Evolutionary conservation across 164 flowering plant species (phyloP), one percentile per base, ranked within the genome.

Genomic region (Vitis rotundifolia): DNA sequence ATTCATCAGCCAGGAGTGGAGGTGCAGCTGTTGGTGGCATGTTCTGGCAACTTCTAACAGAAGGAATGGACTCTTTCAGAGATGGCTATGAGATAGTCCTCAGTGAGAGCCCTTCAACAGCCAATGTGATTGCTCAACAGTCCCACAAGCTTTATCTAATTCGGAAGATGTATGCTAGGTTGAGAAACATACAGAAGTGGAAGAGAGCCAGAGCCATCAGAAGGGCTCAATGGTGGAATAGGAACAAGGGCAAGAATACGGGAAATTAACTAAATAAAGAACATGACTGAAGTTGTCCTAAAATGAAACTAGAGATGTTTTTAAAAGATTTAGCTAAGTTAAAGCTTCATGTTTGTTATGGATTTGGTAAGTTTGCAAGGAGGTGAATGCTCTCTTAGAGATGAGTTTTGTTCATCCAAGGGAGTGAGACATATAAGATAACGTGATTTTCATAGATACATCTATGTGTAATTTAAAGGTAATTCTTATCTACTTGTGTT

Each of bases 11-110:
- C 6, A 81, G 81, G 11, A 61, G 73, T 8, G 95, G 92, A 29
- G 97, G 95, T 11, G 82, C 88, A 3, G 89, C 92, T 1, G 87
- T 77, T 1, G 93, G 97, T 18, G 87, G 90, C 69, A 69, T 90
- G 75, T 89, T 90, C 74, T 92, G 97, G 97, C 97, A 92, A 66
- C 85, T 90, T 26, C 70, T 91, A 2, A 57, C 84, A 1, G 82
- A 85, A 74, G 93, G 91, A 61, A 84, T 91, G 93, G 98, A 89
- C 75, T 67, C 72, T 11, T 81, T 75, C 70, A 71, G 84, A 50
- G 96, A 93, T 80, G 96, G 98, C 57, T 89, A 93, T 50, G 96
- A 87, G 68, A 78, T 93, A 18, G 71, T 93, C 26, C 65, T 92
- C 49, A 81, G 75, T 11, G 84, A 89, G 76, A 84, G 72, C 80